Evolutionary conservation across 2,329 filamentous ascomycete species (phyloP).

Genomic region (Exserohilum turcica): DNA sequence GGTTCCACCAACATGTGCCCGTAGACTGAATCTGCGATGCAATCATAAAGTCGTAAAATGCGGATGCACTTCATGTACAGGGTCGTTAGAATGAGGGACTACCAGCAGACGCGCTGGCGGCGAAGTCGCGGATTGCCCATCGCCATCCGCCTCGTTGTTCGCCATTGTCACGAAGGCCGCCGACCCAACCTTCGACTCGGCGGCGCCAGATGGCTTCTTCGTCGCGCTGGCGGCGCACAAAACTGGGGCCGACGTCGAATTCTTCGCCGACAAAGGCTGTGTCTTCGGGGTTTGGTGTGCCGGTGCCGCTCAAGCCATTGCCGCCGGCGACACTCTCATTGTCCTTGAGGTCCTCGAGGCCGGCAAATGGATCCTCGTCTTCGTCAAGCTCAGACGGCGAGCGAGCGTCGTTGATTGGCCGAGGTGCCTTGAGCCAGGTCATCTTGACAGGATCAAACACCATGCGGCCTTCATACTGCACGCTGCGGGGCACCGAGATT

Average conservation of each 20-base stretch:
- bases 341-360: conserved; percentile 90
- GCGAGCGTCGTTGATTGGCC: conserved; percentile 42
- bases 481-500: conserved; percentile 77
- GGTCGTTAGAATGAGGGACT: conserved; percentile 23
- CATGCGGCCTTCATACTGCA: conserved; percentile 97
- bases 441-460: conserved; percentile 96
- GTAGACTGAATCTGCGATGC: conserved; percentile 32
- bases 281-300: conserved; percentile 33
- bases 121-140: conserved; percentile 69
- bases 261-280: conserved; percentile 78
- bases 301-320: conserved; percentile 27
- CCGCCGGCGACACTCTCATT: conserved; percentile 45
- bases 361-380: conserved; percentile 92
- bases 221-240: conserved; percentile 83
- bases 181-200: conserved; percentile 86
- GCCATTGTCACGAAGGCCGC: conserved; percentile 56
- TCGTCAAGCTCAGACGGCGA: conserved; percentile 69
- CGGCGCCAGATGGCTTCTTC: conserved; percentile 91
- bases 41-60: conserved; percentile 41
- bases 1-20: conserved; percentile 27
- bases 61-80: conserved; percentile 21
- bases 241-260: conserved; percentile 95
- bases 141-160: conserved; percentile 64
- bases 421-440: conserved; percentile 86
- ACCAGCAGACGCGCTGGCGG: conserved; percentile 36